phyloP scores from a whole-genome alignment of 192 early-diverging fungal genomes.

The Entomortierella parvispora region DNA sequence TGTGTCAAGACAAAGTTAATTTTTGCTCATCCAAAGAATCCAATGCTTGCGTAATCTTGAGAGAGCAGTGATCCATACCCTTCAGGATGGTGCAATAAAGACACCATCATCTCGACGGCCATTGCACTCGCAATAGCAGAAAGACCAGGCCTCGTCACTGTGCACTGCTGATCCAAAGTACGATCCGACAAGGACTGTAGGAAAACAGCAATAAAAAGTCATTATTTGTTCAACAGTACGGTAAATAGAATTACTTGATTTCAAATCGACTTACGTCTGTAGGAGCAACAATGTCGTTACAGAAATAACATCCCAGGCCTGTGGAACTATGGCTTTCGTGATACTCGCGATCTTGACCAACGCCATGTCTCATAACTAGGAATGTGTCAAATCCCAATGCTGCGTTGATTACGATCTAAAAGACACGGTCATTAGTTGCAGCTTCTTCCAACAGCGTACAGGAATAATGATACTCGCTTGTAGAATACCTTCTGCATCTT shows the following conservation, averaged over 20 bases:
- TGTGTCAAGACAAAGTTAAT: neutral
- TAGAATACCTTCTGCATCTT: constrained; percentile 71
- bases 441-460: too few species aligned
- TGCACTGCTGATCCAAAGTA: constrained; percentile 98
- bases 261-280: constrained; percentile 86
- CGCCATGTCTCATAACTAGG: constrained; percentile 96
- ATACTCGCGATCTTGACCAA: constrained; percentile 46
- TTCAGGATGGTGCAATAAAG: constrained; percentile 82
- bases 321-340: constrained; percentile 6
- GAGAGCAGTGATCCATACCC: constrained; percentile 70
- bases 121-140: constrained; percentile 86
- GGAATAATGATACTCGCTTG: neutral
- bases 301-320: constrained; percentile 95
- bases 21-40: too few species aligned
- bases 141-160: constrained; percentile 96
- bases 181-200: constrained; percentile 87
- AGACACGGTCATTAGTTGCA: too few species aligned
- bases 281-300: constrained; percentile 98
- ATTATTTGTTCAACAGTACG: too few species aligned
- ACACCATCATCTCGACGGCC: constrained; percentile 93
- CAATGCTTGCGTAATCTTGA: too few species aligned
- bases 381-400: constrained; percentile 97
- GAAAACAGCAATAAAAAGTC: neutral
- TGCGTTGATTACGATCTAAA: constrained; percentile 87
- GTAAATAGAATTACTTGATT: neutral